Percentiles rank a stretch among this genome's conserved stretches.
These are phyloP conservation scores for Ophiosphaerella narmari DNA, from an alignment of 2,329 filamentous ascomycete species.

Conservation along the genomic window DNA sequence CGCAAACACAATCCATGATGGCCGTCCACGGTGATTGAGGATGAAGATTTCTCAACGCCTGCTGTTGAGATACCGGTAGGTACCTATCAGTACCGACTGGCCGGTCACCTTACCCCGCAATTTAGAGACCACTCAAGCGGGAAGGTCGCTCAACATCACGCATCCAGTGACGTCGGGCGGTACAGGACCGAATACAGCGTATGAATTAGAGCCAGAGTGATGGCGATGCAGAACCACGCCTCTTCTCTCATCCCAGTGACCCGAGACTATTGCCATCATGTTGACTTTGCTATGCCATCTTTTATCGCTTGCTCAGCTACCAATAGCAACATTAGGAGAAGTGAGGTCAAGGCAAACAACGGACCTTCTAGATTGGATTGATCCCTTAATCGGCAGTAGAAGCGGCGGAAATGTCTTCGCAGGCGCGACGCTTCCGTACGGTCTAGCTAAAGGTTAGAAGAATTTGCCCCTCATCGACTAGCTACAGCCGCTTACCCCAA, in stretches of 20 bases:
- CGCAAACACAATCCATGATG: no score
- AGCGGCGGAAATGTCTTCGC: conserved; percentile 54
- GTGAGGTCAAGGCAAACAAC: neutral
- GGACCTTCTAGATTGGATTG: conserved; percentile 42
- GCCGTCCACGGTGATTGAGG: no score
- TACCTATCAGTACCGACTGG: conserved; percentile 4
- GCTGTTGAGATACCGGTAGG: no score
- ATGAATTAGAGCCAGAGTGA: neutral
- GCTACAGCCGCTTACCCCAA: conserved; percentile 47
- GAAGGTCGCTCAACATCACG: conserved; percentile 16
- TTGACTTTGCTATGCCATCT: conserved; percentile 2
- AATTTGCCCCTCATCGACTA: neutral
- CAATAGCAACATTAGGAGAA: neutral
- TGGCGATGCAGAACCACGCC: neutral
- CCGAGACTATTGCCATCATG: neutral
- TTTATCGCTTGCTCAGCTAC: conserved; percentile 1
- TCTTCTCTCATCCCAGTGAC: neutral
- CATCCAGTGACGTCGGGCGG: conserved; percentile 21
- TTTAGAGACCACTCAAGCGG: conserved; percentile 20
- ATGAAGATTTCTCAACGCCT: no score
- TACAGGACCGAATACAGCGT: neutral
- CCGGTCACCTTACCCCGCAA: conserved; percentile 32
- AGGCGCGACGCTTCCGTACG: conserved; percentile 53
- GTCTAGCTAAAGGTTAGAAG: conserved; percentile 50
- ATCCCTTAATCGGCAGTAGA: conserved; percentile 52